These are phyloP conservation scores for Cyclostephanos tholiformis DNA, from an alignment of 108 stramenopile genomes.

Conservation along the genomic window DNA sequence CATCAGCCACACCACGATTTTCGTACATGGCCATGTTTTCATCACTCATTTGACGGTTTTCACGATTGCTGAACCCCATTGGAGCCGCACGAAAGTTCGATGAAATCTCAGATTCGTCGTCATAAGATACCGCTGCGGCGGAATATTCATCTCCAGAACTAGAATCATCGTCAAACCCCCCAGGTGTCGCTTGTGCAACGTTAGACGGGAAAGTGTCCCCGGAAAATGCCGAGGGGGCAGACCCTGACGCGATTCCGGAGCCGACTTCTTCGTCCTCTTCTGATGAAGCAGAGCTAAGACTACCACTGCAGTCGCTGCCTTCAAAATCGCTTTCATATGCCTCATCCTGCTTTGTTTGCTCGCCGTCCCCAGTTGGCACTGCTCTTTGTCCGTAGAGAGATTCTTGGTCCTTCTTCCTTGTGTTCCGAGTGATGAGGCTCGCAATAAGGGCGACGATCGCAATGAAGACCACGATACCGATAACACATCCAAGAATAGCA, in stretches of 20 bases:
- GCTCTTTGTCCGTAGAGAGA: constrained; percentile 14
- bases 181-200: constrained; percentile 38
- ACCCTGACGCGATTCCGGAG: constrained; percentile 1
- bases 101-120: constrained; percentile 3
- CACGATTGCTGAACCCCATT: background rate
- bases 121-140: background rate
- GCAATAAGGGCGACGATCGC: constrained; percentile 6
- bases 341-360: constrained; percentile 16
- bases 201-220: constrained; percentile 37
- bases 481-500: constrained; percentile 33
- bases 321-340: constrained; percentile 38
- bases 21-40: constrained; percentile 37
- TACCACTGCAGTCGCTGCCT: constrained; percentile 6
- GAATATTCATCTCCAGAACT: constrained; percentile 25
- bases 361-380: constrained; percentile 20
- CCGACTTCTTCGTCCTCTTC: constrained; percentile 23
- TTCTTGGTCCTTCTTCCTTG: constrained; percentile 25
- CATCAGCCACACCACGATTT: constrained; percentile 11
- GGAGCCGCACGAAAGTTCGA: background rate
- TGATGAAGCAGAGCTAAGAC: constrained; percentile 10
- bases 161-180: constrained; percentile 18
- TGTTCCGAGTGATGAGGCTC: constrained; percentile 16
- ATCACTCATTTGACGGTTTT: constrained; percentile 9
- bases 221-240: constrained; percentile 34
- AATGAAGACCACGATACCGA: constrained; percentile 17